Base-by-base conservation (phyloP, 164 flowering plant species). In the Sextonia rubra region DNA sequence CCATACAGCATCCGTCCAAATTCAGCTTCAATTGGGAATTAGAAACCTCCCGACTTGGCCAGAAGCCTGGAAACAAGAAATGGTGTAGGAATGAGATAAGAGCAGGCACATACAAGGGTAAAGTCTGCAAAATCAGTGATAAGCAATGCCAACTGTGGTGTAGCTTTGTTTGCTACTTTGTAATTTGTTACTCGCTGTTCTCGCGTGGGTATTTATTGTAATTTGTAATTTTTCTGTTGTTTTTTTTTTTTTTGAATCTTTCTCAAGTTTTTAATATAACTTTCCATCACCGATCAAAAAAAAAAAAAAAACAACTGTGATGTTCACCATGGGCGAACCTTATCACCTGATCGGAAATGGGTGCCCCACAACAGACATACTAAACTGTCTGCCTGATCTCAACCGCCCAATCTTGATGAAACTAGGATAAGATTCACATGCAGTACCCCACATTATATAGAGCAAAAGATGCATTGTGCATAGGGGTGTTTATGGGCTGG, bases 61-160 rank as follows among this genome's bases (percentile, higher is more conserved):
- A 56, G 78, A 82, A 63, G 83, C 83, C 88, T 85, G 82, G 15
- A 67, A 60, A 77, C 24, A 56, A 48, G 22, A 64, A 17, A 17
- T 25, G 15, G 44, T 27, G 67, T 18, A 17, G 15, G 14, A 25
- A 61, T 61, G 23, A 61, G 67, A 29, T 18, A 29, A 18, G 67
- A 64, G 44, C 18, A 2, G 9, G 44, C 18, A 27, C 47, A 64
- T 29, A 18, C 8, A 25, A 64, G 15, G 47, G 27, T 29, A 64
- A 26, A 29, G n/a, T 20, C 1, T 29, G 27, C n/a, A 2, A 8
- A 26, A 29, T 6, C n/a, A 29, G 22, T 26, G 29, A 64, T 29
- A 18, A 14, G 67, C 67, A 64, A 64, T 18, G 5, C 32, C 22
- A 15, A 64, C 18, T 64, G 67, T 29, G 17, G 11, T 18, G 67